Evolutionary conservation across 179 eudicot genomes (phyloP).

Genomic region (Silene coronaria): DNA sequence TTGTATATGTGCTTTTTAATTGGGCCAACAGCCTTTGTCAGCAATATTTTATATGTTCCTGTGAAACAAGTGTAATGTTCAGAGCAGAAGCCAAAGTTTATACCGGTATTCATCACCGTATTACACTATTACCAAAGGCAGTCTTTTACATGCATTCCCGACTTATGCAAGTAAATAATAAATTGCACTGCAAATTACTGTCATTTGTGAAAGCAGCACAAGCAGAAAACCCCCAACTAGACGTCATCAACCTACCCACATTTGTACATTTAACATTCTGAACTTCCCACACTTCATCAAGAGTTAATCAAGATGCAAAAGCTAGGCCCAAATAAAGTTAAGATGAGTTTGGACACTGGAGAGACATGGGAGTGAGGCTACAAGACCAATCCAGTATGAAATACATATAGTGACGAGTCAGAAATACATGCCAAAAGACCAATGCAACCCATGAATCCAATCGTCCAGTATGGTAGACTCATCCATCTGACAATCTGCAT

Average conservation of each 20-base stretch:
- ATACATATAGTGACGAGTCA: neutral
- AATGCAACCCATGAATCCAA: neutral
- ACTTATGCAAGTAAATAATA: neutral
- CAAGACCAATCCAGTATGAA: neutral
- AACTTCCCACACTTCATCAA: neutral
- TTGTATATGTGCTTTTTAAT: neutral
- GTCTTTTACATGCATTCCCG: neutral
- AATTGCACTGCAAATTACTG: neutral
- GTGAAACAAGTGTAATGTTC: neutral
- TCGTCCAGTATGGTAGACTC: neutral
- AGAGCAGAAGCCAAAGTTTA: neutral
- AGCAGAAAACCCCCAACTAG: neutral
- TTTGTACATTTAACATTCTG: neutral
- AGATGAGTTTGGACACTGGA: neutral
- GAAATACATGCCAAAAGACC: neutral
- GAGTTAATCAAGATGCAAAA: neutral
- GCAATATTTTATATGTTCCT: conserved; percentile 2
- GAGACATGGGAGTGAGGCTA: neutral
- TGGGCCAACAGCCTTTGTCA: neutral
- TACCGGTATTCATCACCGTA: neutral
- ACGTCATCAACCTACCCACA: neutral
- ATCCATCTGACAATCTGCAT: neutral
- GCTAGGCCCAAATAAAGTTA: neutral
- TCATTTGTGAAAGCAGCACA: neutral
- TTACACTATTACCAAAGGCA: neutral